Evolutionary conservation across 208 protist genomes (phyloP).

Genomic region (Wallacemonas sp.): DNA sequence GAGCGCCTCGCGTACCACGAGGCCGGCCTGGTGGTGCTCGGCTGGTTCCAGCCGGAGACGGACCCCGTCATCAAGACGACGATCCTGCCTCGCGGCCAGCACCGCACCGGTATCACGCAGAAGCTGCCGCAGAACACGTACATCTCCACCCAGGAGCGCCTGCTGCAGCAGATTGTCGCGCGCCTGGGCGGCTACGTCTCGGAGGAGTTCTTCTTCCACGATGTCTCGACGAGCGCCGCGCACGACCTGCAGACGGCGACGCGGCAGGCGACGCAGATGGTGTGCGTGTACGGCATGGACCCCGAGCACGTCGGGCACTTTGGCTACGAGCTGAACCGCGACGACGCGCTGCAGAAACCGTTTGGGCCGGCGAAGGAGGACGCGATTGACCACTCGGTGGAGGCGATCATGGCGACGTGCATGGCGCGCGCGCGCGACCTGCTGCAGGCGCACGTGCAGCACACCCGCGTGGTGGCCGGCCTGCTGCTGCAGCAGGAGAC

Average conservation of each 20-base stretch:
- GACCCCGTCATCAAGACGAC: constrained; percentile 94
- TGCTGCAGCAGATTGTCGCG: constrained; percentile 65
- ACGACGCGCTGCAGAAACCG: constrained; percentile 89
- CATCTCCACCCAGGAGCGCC: constrained; percentile 77
- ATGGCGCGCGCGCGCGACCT: constrained; percentile 70
- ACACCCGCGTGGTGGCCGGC: constrained; percentile 71
- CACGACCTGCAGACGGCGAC: constrained; percentile 92
- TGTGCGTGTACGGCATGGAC: constrained; percentile 92
- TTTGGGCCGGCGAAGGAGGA: constrained; percentile 94
- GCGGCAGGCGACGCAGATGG: constrained; percentile 69
- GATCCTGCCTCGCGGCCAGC: constrained; percentile 76
- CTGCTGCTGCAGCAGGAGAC: constrained; percentile 85
- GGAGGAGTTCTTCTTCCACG: constrained; percentile 95
- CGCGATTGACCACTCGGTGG: constrained; percentile 91
- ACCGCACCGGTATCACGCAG: constrained; percentile 80
- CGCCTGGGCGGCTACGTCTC: constrained; percentile 93
- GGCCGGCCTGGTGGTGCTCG: constrained; percentile 90
- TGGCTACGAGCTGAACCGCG: constrained; percentile 71
- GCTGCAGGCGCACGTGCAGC: constrained; percentile 52
- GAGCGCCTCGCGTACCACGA: constrained; percentile 94
- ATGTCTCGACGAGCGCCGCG: constrained; percentile 88
- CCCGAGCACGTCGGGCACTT: constrained; percentile 78
- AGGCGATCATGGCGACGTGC: constrained; percentile 68
- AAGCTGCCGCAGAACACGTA: constrained; percentile 77
- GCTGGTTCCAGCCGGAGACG: constrained; percentile 91